Base-by-base conservation (phyloP, 352 stramenopile genomes). In the Phytophthora niederhauseri region DNA sequence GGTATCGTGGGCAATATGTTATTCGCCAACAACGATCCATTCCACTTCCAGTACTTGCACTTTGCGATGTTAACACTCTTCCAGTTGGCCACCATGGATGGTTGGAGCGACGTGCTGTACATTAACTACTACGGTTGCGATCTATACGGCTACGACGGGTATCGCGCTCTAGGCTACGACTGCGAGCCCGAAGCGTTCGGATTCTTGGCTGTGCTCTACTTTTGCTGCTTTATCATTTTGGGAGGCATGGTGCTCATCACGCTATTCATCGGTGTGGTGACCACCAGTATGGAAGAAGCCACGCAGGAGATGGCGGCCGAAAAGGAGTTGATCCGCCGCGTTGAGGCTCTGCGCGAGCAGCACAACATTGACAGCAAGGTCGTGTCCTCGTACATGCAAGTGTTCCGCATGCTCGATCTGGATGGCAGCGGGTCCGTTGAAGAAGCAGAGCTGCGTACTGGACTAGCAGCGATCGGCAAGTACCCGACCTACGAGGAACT, bases 251-350 rank as follows among this genome's bases (percentile, higher is more conserved):
- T 97, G 14, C 79, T 97, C 26, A 96, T 97, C 61, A 97, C 90
- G 45, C 66, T 97, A 49, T 97, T 97, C 62, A 96, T 97, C 64
- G 91, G 91, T 94, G 90, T 95, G 34, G 89, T 97, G 8, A 97
- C 91, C 0, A 96, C 92, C 31, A 95, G 85, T 66, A 97, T 97
- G 91, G 84, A 95, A 56, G 91, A 97, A 70, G 90, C 87, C 14
- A 97, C 91, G 3, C 82, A 96, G 48, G 85, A 94, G 58, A 95
- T 95, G 84, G 82, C 92, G 43, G 81, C 70, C 0, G 82, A 94
- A 56, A 93, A 94, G 30, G 76, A 82, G 30, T 57, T 95, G 14
- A 7, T 93, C 24, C 68, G 78, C 52, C 84, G 89, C 50, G 70
- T 95, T 14, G 84, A 90, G 30, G 78, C 69, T 20, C 70, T 94